Evolutionary conservation across 768 basidiomycete species (phyloP), one percentile per base, ranked within the genome.

Genomic region (Suillus subaureus): DNA sequence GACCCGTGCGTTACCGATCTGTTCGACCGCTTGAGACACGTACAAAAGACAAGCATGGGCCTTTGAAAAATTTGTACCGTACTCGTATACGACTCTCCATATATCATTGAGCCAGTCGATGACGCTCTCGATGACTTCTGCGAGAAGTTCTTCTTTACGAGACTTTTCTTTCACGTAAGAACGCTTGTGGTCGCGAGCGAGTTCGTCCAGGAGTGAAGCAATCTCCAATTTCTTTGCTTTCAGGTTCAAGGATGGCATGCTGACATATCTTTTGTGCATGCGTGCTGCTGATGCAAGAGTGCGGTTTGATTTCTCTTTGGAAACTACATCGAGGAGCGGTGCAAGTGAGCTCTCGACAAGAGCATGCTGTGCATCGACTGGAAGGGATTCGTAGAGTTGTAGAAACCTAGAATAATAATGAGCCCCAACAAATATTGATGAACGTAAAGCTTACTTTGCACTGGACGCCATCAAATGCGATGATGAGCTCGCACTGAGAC

Each of bases 71-170:
- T 85, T 74, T 39, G 83, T 80, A 21, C 82, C 77, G 68, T 87
- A 82, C 67, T 91, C 89, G 68, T 84, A 90, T 11, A 84, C 84
- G 39, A 82, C 79, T 62, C 72, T 79, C 90, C 90, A 91, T 42
- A 91, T 84, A 67, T 87, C 83, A 71, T 80, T 85, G 57, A 91
- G 70, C 89, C 89, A 91, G n/a, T 71, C 70, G 0, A 83, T 75
- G 28, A 90, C 72, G 68, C 80, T 87, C 56, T 86, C 81, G 11
- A 89, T 75, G 8, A 84, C 81, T 72, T 91, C 88, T 28, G 77
- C 68, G 16, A 89, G 70, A 2, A 91, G 78, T 66, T 88, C 86
- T 23, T 85, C 83, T 35, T 82, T 80, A 66, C 78, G 82, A 2
- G 86, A 87, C 37, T 79, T 78, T 61, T 88, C 88, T 61, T 80